Base-by-base conservation (phyloP, 2,329 filamentous ascomycete genomes). In the Trematosphaeria pertusa region DNA sequence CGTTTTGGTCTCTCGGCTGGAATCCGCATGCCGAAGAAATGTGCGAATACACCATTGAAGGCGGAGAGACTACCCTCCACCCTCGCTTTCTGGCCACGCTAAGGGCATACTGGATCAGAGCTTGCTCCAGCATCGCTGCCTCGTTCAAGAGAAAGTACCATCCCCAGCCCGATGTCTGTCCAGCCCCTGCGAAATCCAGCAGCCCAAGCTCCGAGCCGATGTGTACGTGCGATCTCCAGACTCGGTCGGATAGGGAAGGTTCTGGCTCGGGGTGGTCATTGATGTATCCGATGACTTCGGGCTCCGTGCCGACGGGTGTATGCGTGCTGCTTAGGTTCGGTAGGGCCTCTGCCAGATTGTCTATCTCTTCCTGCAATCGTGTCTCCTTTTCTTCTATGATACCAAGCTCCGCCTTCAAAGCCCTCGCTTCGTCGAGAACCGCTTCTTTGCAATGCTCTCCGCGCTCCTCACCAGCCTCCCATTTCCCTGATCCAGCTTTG, bases 111-210 rank as follows among this genome's bases (percentile, higher is more conserved):
- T 93, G 87, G 10, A 97, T 77, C 3, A 99, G 81, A 0, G 94
- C 94, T 68, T 97, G 93, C 74, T 99, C 94, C n/a, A 99, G 82
- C 70, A 94, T 84, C 0, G 92, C 92, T 7, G 86, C 94, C 65
- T 96, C 92, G 66, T 93, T 90, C n/a, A 90, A 79, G 9, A 99
- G 84, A 73, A 91, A 97, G 76, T 99, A 99, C 90, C 91, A 99
- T 1, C 94, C 94, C 93, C 93, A 99, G 28, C 94, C 94, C 3
- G 87, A 89, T 1, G 90, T 87, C n/a, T 83, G 85, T 2, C 87
- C 87, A 4, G 91, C 91, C 48, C 82, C 86, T 4, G 87, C 79
- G 65, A 99, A 97, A 75, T 99, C 93, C 40, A 99, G 79, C n/a
- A 99, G 81, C 24, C 87, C 86, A n/a, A 99, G 82, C 64, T 91